Base-by-base conservation (phyloP, 202 grass and related monocot genomes). In the Setaria italica region DNA sequence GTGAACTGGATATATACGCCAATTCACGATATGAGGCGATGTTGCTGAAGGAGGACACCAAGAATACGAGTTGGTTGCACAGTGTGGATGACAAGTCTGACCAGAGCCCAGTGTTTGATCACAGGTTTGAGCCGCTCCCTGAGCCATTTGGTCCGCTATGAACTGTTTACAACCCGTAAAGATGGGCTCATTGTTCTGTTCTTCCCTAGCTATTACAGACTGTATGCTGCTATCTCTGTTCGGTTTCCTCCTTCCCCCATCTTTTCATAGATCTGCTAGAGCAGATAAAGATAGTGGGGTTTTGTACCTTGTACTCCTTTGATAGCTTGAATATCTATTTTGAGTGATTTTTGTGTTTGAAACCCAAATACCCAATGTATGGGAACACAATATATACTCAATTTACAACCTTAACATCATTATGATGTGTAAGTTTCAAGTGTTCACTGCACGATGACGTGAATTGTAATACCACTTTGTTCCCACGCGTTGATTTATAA, bases 61-160 rank as follows among this genome's bases (percentile, higher is more conserved):
- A 88, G 48, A 97, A 88, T 77, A 97, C 78, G 5, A 92, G 80
- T 77, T 97, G 97, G 97, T 51, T 99, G 89, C 97, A 97, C 66
- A 91, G 37, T 19, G 78, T 67, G 2, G 97, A 97, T 6, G 97
- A 97, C 72, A 96, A 90, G 78, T 96, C 87, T 0, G 94, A 99
- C 48, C 91, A 97, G 85, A 88, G 92, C 77, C 88, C 90, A 1
- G 78, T 98, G 79, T 96, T 99, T 41, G 93, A 99, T 84, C 91
- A 99, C 77, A 81, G 93, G 43, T 96, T 99, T 2, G 97, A 96
- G 50, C 85, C 91, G n/a, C 97, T 90, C 7, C 97, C 97, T 20
- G 97, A 99, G 82, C 97, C 94, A 37, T 99, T 99, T 70, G 87
- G 87, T 87, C 92, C 88, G 3, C 78, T 92, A 17, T 89, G 84